Evolutionary conservation across 2,329 filamentous ascomycete species (phyloP).

Genomic region (Rosellinia necatrix): DNA sequence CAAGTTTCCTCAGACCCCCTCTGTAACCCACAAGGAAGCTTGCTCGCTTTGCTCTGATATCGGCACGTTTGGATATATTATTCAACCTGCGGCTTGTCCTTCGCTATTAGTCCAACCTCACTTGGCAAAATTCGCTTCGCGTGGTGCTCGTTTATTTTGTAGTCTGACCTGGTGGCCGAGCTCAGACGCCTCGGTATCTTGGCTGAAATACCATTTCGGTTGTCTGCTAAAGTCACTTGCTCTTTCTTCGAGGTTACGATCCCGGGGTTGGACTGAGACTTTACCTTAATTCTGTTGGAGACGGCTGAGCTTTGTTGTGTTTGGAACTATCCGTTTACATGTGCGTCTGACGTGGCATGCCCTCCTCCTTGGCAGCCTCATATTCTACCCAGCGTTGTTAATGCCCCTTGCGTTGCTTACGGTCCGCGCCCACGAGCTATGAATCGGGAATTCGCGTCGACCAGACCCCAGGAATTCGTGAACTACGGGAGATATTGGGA

Average conservation of each 20-base stretch:
- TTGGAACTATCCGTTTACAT: slow-evolving; percentile 3
- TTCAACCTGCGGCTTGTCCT: not conserved
- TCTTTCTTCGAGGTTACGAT: not conserved
- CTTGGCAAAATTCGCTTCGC: not conserved
- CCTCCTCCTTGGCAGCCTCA: not conserved
- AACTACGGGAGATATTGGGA: slow-evolving; percentile 24
- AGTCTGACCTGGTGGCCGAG: not conserved
- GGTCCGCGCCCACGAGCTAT: slow-evolving; percentile 22
- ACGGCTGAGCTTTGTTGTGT: not conserved
- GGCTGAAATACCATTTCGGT: not conserved
- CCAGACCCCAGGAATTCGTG: slow-evolving; percentile 21
- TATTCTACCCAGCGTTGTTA: slow-evolving; percentile 7
- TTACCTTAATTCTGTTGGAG: not conserved
- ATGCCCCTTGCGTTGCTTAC: slow-evolving; percentile 4
- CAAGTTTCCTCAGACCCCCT: not conserved
- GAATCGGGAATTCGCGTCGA: slow-evolving; percentile 24
- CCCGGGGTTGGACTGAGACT: not conserved
- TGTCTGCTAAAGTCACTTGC: not conserved
- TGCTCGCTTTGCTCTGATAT: not conserved
- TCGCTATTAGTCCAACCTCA: not conserved
- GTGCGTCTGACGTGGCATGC: slow-evolving; percentile 3
- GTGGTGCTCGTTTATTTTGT: not conserved
- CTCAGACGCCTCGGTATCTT: not conserved
- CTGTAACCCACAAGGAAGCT: slow-evolving; percentile 6
- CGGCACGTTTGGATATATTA: slow-evolving; percentile 5